These are phyloP conservation scores for Chlamydomonas sp. DNA, from an alignment of 139 green algal species.

Conservation along the genomic window DNA sequence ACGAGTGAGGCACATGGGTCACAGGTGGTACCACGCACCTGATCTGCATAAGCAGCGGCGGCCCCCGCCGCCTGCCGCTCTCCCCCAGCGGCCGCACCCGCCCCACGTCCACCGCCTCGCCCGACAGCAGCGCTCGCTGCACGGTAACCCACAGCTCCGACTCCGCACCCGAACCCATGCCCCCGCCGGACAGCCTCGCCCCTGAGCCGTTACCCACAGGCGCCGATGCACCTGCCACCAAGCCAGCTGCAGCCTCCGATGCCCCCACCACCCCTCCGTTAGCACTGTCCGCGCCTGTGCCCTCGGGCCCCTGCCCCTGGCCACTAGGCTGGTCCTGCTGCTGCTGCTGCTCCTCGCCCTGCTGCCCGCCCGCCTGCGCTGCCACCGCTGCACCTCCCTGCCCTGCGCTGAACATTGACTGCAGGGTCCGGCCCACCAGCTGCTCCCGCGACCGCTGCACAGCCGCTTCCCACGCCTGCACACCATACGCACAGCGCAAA, in stretches of 20 bases:
- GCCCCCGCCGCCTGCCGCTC: background rate
- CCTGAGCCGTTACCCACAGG: background rate
- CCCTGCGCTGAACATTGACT: background rate
- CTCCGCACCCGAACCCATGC: no score
- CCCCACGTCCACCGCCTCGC: constrained; percentile 2
- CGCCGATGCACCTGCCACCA: background rate
- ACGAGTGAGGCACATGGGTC: no score
- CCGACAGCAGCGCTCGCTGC: background rate
- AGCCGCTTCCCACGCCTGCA: constrained; percentile 4
- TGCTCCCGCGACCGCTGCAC: background rate
- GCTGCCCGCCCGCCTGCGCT: background rate
- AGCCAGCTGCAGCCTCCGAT: background rate
- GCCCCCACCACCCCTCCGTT: no score
- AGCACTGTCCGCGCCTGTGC: no score
- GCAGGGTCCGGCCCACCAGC: constrained; percentile 22
- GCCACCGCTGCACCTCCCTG: background rate
- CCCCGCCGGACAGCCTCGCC: background rate
- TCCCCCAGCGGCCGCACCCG: background rate
- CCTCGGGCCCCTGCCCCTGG: background rate
- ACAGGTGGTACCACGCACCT: background rate
- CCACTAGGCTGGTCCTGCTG: background rate
- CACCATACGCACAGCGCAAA: background rate
- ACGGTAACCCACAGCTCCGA: background rate
- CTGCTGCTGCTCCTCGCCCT: background rate
- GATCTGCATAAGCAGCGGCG: background rate